These are phyloP conservation scores for Amoeboaphelidium occidentale DNA, from an alignment of 371 early-diverging fungal species.

Conservation along the genomic window DNA sequence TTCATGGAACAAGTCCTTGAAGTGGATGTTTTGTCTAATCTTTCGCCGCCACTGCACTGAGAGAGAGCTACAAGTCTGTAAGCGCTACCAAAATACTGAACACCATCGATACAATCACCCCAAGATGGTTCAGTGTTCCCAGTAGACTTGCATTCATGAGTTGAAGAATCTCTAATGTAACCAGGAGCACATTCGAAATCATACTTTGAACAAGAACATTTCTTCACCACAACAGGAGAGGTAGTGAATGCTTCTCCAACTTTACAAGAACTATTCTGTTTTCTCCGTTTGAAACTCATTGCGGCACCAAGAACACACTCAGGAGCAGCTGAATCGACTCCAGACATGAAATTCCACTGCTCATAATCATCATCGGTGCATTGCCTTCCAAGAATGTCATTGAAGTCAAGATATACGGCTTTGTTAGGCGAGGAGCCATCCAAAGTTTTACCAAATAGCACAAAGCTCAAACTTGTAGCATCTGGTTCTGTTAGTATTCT, in stretches of 20 bases:
- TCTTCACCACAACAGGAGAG: conserved; percentile 22
- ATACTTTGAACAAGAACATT: conserved; percentile 43
- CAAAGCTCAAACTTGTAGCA: background rate
- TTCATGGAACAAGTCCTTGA: too few species aligned
- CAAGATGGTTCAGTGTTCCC: too few species aligned
- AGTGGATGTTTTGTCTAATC: too few species aligned
- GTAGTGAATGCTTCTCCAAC: conserved; percentile 43
- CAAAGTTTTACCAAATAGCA: background rate
- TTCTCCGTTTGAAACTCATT: conserved; percentile 50
- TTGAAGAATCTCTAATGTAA: background rate
- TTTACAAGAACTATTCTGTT: conserved; percentile 39
- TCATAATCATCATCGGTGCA: background rate
- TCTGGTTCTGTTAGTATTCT: background rate
- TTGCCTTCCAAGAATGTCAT: background rate
- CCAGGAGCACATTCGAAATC: conserved; percentile 57
- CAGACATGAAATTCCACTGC: background rate
- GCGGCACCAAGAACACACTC: background rate
- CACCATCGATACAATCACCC: too few species aligned
- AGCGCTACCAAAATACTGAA: too few species aligned
- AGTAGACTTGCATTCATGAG: background rate
- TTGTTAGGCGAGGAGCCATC: background rate
- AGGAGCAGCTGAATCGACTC: background rate
- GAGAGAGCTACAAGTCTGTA: too few species aligned
- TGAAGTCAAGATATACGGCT: background rate
- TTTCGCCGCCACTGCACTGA: too few species aligned